Conservation (phyloP, 176 grass and related monocot species). For the Bonia amplexicaulis region DNA sequence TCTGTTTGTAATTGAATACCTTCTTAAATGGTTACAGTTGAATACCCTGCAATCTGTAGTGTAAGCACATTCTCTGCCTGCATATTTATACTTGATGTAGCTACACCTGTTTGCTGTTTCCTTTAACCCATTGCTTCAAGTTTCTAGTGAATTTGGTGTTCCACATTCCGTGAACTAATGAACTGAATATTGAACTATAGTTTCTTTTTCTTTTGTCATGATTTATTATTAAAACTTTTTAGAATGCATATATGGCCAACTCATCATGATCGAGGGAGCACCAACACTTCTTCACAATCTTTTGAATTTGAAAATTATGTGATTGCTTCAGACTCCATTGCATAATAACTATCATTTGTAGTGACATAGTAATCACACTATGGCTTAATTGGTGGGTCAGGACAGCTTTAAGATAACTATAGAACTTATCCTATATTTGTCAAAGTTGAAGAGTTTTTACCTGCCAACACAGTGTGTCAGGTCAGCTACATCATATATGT, state of each 20-base stretch:
- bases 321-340: background rate
- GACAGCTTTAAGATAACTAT: background rate
- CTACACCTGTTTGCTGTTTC: background rate
- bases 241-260: background rate
- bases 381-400: constrained; percentile 12
- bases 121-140: background rate
- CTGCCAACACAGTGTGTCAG: background rate
- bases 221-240: background rate
- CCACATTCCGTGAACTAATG: background rate
- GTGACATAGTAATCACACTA: background rate
- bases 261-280: background rate
- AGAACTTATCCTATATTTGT: background rate
- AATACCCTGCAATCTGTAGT: background rate
- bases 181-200: background rate
- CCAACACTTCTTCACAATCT: background rate
- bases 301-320: background rate
- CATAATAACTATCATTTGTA: background rate
- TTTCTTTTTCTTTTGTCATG: background rate
- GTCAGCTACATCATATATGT: background rate
- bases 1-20: background rate
- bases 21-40: background rate
- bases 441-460: background rate
- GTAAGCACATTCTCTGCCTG: background rate
- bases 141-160: background rate
- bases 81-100: background rate